A percentile compares a stretch with the other conserved stretches of the same genome.
Conservation (phyloP, 257 asterid genomes). For the Nicotiana undulata region DNA sequence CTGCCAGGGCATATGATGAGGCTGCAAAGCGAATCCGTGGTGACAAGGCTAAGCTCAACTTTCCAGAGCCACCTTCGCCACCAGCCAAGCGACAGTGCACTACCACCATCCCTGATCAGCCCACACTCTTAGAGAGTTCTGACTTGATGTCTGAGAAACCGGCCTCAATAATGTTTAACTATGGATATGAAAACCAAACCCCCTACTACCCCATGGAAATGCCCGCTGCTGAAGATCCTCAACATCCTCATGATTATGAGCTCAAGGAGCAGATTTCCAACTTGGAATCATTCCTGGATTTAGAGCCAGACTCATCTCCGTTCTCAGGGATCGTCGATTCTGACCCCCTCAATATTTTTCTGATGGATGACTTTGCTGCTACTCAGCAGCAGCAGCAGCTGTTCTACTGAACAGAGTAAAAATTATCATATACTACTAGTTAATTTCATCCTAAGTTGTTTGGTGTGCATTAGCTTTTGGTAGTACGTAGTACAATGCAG, state of each 20-base stretch:
- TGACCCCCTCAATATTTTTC: constrained; percentile 35
- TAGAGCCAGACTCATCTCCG: constrained; percentile 35
- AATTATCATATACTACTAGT: background rate
- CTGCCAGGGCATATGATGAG: constrained; percentile 69
- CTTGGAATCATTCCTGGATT: constrained; percentile 54
- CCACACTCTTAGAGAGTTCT: constrained; percentile 11
- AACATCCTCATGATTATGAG: constrained; percentile 11
- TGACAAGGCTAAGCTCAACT: constrained; percentile 76
- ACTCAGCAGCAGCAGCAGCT: constrained; percentile 20
- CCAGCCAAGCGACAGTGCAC: constrained; percentile 30
- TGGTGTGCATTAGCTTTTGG: background rate
- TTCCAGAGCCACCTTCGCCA: constrained; percentile 21
- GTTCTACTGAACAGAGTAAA: constrained; percentile 18
- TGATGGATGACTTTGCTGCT: constrained; percentile 44
- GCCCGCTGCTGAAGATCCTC: background rate
- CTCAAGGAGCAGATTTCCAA: constrained; percentile 42
- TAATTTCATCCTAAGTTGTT: background rate
- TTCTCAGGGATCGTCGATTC: constrained; percentile 23
- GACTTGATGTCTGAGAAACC: background rate
- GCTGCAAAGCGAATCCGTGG: constrained; percentile 83
- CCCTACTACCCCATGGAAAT: constrained; percentile 21
- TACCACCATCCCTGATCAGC: constrained; percentile 17
- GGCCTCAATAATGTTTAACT: constrained; percentile 2
- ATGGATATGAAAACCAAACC: constrained; percentile 10
- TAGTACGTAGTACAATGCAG: background rate